phyloP scores from a whole-genome alignment of 495 filamentous ascomycete species.

The Bacidia rubella region DNA sequence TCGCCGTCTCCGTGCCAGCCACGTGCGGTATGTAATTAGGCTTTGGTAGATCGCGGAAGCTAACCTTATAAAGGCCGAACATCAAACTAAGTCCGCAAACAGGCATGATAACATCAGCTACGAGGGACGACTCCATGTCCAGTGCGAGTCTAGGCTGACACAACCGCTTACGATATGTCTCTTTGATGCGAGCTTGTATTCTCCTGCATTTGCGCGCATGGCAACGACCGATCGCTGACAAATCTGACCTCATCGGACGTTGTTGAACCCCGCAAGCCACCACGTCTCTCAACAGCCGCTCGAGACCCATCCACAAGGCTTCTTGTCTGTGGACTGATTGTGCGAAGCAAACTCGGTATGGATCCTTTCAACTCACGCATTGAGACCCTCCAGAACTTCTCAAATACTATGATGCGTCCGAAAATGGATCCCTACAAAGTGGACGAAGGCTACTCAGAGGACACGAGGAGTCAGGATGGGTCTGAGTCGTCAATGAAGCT shows the following conservation, averaged over 20 bases:
- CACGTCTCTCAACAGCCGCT: not conserved
- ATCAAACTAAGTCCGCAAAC: not conserved
- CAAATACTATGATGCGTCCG: not conserved
- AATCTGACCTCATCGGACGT: not conserved
- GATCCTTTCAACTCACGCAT: not conserved
- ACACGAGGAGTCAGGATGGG: constrained; percentile 45
- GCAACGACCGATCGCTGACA: too few species aligned
- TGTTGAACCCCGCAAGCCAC: not conserved
- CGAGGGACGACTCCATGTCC: too few species aligned
- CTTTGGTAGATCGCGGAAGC: too few species aligned
- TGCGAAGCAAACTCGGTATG: not conserved
- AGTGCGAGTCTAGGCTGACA: too few species aligned
- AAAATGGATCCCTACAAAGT: constrained; percentile 34
- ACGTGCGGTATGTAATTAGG: too few species aligned
- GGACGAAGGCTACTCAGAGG: constrained; percentile 56
- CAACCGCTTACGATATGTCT: too few species aligned
- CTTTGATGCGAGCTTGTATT: too few species aligned
- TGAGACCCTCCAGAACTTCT: not conserved
- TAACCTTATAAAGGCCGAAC: too few species aligned
- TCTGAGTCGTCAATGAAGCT: constrained; percentile 23
- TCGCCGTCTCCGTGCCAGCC: not conserved
- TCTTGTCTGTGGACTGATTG: too few species aligned
- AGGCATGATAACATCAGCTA: not conserved
- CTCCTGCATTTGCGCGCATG: too few species aligned
- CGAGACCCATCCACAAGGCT: not conserved